Base-by-base conservation (phyloP, 2,329 filamentous ascomycete genomes). In the Ophiostoma triangulosporum region DNA sequence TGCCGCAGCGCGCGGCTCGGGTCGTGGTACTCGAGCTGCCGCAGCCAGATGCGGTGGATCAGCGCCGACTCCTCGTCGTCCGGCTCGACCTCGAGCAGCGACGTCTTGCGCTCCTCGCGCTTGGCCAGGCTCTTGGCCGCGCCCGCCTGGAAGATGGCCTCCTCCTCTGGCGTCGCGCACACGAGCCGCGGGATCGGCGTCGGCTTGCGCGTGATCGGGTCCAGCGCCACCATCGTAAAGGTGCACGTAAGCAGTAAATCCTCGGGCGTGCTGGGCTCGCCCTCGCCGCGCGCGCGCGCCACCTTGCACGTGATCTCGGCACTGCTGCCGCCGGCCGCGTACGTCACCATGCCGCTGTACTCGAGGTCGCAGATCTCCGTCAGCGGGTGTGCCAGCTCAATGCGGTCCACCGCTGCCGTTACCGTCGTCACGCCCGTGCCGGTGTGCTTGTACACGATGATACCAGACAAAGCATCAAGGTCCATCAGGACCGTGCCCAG, bases 351-450 rank as follows among this genome's bases (percentile, higher is more conserved):
- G 3, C 73, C 73, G 43, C 81, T 86, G 36, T 88, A 76, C 62
- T 89, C 81, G 9, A 90, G 76, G 64, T 90, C 85, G 59, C 84
- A 88, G 52, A 90, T 87, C 61, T 88, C 84, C 35, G 79, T 84
- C 24, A 89, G 70, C 0, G 84, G 84, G 56, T 86, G 78, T 48
- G 85, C 77, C 59, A 89, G 72, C 7, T 68, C 73, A 62, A 76
- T 74, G 11, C 73, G 67, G 56, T 75, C 73, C 15, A 76, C 60
- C 1, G 73, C 73, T 0, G 73, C 73, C 2, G 73, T 76, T 17
- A 76, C 73, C 1, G 68, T 72, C 0, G 71, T 74, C 14, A 73
- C 62, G 73, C 74, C 53, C 69, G 82, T 50, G 67, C 86, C 62
- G 70, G 76, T 67, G 72, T 81, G 70, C 57, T 84, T 86, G 66